Evolutionary conservation across 139 green algal genomes (phyloP), one percentile per base, ranked within the genome.

Genomic region (Zygnema cylindricum): DNA sequence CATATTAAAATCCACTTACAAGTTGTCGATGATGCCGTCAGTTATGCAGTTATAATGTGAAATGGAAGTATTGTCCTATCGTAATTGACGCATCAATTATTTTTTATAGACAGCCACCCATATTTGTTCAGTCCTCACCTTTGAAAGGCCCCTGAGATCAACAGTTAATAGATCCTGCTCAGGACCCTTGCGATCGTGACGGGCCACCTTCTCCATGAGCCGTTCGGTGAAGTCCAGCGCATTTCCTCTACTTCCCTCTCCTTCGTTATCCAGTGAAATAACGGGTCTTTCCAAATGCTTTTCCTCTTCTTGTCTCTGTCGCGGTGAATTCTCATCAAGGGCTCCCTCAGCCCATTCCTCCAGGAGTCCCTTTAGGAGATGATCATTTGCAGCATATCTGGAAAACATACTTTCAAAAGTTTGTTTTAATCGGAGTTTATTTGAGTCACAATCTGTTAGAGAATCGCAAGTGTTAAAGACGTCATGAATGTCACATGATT

Each of bases 371-470:
- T 88, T 86, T 35, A 90, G 39, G n/a, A 90, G n/a, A 23, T 43
- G 38, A 55, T 90, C 85, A 42, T 90, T 90, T 22, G 85, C 57
- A n/a, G 85, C 84, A 69, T 90, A 90, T 23, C 85, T 90, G 77
- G n/a, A n/a, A n/a, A n/a, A n/a, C n/a, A n/a, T n/a, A n/a, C n/a
- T n/a, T n/a, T 30, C 30, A 73, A 73, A 39, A 30, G 30, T 30
- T 30, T 39, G 57, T 39, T 30, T 73, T 73, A 30, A 73, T 73
- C 57, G 30, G 57, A n/a, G 57, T 39, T 73, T 39, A 73, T 73
- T 39, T 73, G 57, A 73, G 57, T 73, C 30, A 73, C 30, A 73
- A 73, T 30, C 30, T 73, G 57, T 73, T 73, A 73, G 30, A 73
- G 30, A 73, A 73, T 73, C 30, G 30, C 57, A 73, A 73, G 30